Conservation (phyloP, 805 yeast species). For the Teunomyces aglyptinius region DNA sequence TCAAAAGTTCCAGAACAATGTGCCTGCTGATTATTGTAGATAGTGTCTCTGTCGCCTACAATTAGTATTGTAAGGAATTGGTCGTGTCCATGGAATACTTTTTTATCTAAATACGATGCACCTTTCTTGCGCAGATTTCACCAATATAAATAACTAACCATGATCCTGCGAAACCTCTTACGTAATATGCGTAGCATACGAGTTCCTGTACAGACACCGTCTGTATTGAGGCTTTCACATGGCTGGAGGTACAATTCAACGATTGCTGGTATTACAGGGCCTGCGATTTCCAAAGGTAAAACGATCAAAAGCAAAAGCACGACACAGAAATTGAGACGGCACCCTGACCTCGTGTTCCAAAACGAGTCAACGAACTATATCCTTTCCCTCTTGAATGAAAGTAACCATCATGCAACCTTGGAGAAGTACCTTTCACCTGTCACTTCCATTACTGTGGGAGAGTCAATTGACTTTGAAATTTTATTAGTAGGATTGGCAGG, state of each 20-base stretch:
- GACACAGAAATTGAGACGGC: constrained; percentile 27
- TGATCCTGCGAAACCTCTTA: not conserved
- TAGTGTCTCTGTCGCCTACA: too few species aligned
- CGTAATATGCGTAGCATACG: not conserved
- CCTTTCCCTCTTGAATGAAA: constrained; percentile 23
- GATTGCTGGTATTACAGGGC: not conserved
- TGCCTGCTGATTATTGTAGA: too few species aligned
- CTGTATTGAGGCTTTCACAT: not conserved
- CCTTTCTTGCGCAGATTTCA: not conserved
- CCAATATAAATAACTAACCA: not conserved
- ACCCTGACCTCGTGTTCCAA: constrained; percentile 20
- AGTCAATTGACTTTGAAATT: constrained; percentile 57
- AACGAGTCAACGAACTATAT: constrained; percentile 24
- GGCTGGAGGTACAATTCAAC: not conserved
- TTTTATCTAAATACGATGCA: not conserved
- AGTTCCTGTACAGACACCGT: not conserved
- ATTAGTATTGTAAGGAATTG: not conserved
- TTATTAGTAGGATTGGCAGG: constrained; percentile 33
- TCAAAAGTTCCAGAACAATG: too few species aligned
- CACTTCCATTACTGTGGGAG: constrained; percentile 72
- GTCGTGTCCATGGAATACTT: not conserved
- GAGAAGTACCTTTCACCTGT: constrained; percentile 45
- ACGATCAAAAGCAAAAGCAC: constrained; percentile 19
- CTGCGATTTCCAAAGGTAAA: constrained; percentile 1
- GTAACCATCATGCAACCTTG: constrained; percentile 14